Evolutionary conservation across 2,329 filamentous ascomycete species (phyloP).

Genomic region (Thielaviopsis cerberus): DNA sequence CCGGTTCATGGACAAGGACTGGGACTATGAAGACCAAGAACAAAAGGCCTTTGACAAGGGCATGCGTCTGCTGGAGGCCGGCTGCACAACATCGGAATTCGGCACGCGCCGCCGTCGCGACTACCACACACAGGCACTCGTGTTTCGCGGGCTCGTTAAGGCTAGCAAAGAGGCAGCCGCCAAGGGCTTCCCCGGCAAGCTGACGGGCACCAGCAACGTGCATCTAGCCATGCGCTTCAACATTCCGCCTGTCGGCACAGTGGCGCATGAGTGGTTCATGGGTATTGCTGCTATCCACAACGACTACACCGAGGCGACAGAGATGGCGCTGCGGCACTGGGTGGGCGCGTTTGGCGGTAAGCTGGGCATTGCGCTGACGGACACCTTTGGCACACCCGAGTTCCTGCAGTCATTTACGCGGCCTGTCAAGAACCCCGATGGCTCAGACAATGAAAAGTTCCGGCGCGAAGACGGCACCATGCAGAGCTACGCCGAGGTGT

Average conservation of each 20-base stretch:
- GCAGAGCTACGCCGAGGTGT: conserved; percentile 62
- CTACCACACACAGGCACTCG: conserved; percentile 85
- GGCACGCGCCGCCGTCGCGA: conserved; percentile 76
- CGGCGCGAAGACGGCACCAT: conserved; percentile 22
- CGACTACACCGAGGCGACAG: conserved; percentile 70
- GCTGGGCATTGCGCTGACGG: conserved; percentile 75
- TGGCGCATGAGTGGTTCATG: conserved; percentile 99
- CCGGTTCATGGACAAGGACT: conserved; percentile 85
- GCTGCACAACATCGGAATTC: conserved; percentile 85
- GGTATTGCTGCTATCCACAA: conserved; percentile 79
- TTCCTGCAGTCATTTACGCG: conserved; percentile 74
- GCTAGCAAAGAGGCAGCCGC: conserved; percentile 54
- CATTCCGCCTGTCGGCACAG: conserved; percentile 67
- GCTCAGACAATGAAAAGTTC: conserved; percentile 25
- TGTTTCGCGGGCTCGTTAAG: conserved; percentile 68
- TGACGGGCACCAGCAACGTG: conserved; percentile 87
- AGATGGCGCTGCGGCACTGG: conserved; percentile 74
- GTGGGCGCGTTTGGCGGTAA: conserved; percentile 74
- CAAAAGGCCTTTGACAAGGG: conserved; percentile 74
- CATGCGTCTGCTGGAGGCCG: conserved; percentile 53
- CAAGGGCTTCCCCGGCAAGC: conserved; percentile 48
- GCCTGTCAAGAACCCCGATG: conserved; percentile 31
- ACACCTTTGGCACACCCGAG: conserved; percentile 83
- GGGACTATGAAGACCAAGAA: conserved; percentile 74
- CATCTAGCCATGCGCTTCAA: conserved; percentile 89